A percentile compares a stretch with the other conserved stretches of the same genome.
phyloP scores from a whole-genome alignment of 306 rosid species.

The Malus orientalis region DNA sequence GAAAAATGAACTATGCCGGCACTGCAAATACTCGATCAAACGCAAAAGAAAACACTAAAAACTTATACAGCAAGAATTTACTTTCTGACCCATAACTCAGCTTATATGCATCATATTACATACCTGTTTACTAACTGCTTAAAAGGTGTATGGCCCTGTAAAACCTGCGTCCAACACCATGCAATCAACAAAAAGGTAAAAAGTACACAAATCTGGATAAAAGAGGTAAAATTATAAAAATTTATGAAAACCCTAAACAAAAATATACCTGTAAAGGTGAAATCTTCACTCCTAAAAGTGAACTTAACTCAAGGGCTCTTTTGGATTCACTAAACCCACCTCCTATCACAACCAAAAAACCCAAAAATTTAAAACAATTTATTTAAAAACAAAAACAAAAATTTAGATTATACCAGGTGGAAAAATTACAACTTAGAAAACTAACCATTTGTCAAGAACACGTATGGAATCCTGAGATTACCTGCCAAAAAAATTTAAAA shows the following conservation, averaged over 20 bases:
- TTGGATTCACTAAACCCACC: constrained; percentile 83
- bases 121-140: constrained; percentile 72
- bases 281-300: constrained; percentile 54
- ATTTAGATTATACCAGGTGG: background rate
- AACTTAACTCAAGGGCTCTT: constrained; percentile 70
- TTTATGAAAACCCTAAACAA: background rate
- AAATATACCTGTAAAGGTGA: constrained; percentile 60
- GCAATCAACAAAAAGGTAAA: background rate
- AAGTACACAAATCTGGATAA: background rate
- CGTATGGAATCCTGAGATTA: constrained; percentile 46
- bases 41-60: background rate
- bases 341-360: constrained; percentile 30
- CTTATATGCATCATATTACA: background rate
- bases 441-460: constrained; percentile 86
- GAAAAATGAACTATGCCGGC: background rate
- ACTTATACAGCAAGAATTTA: background rate
- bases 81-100: background rate
- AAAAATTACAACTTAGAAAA: background rate
- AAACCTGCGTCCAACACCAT: constrained; percentile 45
- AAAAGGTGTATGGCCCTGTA: constrained; percentile 89
- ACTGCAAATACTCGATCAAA: background rate
- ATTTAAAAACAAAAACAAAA: background rate
- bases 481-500: constrained; percentile 40
- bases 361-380: background rate
- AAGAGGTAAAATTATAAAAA: background rate